These are phyloP conservation scores for Trametes gibbosa DNA, from an alignment of 768 basidiomycete species.

Conservation along the genomic window DNA sequence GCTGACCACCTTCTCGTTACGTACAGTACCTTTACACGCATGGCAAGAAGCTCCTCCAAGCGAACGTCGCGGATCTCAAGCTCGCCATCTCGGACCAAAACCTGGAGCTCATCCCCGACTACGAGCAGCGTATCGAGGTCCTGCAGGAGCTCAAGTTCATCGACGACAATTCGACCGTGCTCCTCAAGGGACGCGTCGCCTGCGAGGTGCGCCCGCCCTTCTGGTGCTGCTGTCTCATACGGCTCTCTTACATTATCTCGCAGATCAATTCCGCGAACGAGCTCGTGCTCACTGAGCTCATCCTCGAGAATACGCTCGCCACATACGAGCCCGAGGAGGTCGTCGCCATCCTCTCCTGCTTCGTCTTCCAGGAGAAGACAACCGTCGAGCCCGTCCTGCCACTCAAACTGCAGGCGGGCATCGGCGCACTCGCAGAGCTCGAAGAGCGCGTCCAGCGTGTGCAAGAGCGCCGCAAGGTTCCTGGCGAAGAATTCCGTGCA, in stretches of 20 bases:
- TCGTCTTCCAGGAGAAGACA: constrained; percentile 98
- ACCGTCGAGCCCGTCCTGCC: constrained; percentile 84
- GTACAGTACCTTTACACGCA: constrained; percentile 76
- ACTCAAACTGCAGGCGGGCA: constrained; percentile 74
- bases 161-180: constrained; percentile 92
- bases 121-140: constrained; percentile 90
- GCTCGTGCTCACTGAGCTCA: constrained; percentile 92
- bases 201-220: constrained; percentile 68
- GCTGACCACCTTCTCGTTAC: neutral
- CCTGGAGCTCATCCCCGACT: constrained; percentile 93
- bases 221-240: neutral
- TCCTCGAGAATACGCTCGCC: constrained; percentile 92
- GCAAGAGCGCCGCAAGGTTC: constrained; percentile 80
- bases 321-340: constrained; percentile 93
- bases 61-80: constrained; percentile 75
- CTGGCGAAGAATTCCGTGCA: constrained; percentile 72
- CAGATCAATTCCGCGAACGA: constrained; percentile 99
- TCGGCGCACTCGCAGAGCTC: constrained; percentile 73
- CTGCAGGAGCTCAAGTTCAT: constrained; percentile 91
- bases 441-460: constrained; percentile 74
- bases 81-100: constrained; percentile 94
- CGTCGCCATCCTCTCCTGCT: constrained; percentile 92
- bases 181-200: constrained; percentile 94
- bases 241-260: neutral
- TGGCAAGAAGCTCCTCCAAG: constrained; percentile 67